Evolutionary conservation across 169 alveolate genomes (phyloP), one percentile per base, ranked within the genome.

Genomic region (Eimeria sp.): DNA sequence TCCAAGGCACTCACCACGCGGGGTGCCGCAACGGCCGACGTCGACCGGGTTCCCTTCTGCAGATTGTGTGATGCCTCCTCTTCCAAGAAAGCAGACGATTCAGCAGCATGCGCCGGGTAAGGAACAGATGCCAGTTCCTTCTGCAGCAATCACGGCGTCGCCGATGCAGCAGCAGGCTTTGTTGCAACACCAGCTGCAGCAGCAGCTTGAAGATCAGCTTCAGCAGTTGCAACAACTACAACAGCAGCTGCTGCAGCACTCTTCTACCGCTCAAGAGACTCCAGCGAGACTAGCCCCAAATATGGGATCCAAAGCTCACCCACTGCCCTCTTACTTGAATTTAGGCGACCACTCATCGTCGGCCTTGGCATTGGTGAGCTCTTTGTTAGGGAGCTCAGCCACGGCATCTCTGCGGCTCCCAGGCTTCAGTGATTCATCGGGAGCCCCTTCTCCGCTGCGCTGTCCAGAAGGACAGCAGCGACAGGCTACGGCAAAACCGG

Each of bases 381-480:
- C 92, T 11, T 86, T 86, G 63, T 47, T 86, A 34, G 92, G 78
- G 45, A 45, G 58, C 34, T 57, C 92, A 57, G 78, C 92, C 27
- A 45, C 92, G 65, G 61, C 80, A 47, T 54, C 92, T 30, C 80
- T 61, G 34, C 57, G 92, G 7, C 73, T 86, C 18, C 92, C 92
- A 40, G 63, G 65, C 18, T 61, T 54, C 92, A 86, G 43, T 25
- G 80, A 86, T 18, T 47, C 78, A 58, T 43, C 78, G 70, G 58
- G 78, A 43, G 61, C 80, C 11, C 40, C 58, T 22, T 16, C 61
- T 58, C 65, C 58, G 9, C 20, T 40, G 22, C 80, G 78, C 27
- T 40, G 78, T 43, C 51, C 92, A 40, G 92, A 86, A 58, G 92
- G 92, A 70, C 92, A 86, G 92, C 92, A 86, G 75, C 87, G 87